Evolutionary conservation across 2,329 filamentous ascomycete genomes (phyloP).

Genomic region (Colletotrichum incanum): DNA sequence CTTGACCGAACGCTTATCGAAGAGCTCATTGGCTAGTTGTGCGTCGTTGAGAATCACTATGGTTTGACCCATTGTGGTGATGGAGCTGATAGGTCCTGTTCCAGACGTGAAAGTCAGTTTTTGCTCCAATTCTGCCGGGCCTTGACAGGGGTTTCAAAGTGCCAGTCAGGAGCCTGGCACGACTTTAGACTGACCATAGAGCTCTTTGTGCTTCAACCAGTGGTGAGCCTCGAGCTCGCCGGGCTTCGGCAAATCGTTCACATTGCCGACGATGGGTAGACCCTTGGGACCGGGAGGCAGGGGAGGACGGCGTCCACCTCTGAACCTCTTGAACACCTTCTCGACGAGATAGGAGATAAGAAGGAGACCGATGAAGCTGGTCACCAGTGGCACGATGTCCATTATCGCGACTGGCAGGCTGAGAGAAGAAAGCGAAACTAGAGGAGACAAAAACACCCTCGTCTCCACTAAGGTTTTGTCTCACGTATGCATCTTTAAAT

Average conservation of each 20-base stretch:
- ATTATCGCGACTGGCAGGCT: neutral
- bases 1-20: constrained; percentile 52
- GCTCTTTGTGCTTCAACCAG: constrained; percentile 55
- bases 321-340: neutral
- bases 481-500: neutral
- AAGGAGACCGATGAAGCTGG: neutral
- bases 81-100: constrained; percentile 49
- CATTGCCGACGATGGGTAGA: constrained; percentile 62
- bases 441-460: neutral
- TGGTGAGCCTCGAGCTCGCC: constrained; percentile 52
- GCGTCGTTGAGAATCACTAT: constrained; percentile 59
- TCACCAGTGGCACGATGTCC: neutral
- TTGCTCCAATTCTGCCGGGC: rapidly evolving
- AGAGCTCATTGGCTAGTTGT: constrained; percentile 54
- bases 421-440: neutral
- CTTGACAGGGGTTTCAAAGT: neutral
- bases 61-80: constrained; percentile 58
- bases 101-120: neutral
- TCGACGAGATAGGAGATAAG: neutral
- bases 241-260: constrained; percentile 60
- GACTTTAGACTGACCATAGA: constrained; percentile 45
- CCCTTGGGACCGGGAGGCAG: constrained; percentile 50
- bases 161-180: too few species aligned
- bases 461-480: neutral
- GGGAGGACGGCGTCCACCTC: constrained; percentile 13